Evolutionary conservation across 306 rosid species (phyloP).

Genomic region (Vigna unguiculata): DNA sequence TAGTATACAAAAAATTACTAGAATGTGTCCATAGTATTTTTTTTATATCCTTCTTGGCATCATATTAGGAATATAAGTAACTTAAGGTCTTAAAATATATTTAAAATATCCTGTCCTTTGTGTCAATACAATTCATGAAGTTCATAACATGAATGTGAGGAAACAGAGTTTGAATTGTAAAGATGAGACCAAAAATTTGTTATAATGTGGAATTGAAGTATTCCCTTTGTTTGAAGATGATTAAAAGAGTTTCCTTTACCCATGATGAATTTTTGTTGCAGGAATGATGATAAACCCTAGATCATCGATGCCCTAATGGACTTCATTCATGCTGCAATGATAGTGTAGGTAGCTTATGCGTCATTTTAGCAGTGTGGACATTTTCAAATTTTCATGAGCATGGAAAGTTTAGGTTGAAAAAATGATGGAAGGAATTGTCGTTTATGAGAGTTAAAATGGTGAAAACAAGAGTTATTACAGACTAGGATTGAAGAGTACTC

Average conservation of each 20-base stretch:
- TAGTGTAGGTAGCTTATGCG: constrained; percentile 14
- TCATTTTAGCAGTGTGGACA: neutral
- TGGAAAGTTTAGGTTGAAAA: constrained; percentile 33
- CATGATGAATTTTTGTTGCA: neutral
- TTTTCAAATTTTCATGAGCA: constrained; percentile 29
- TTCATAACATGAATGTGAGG: no score
- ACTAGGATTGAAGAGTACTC: constrained; percentile 38
- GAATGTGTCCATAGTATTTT: no score
- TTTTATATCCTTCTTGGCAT: no score
- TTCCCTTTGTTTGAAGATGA: neutral
- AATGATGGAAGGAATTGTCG: constrained; percentile 35
- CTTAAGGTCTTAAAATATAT: no score
- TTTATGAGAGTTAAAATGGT: constrained; percentile 39
- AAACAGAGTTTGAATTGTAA: no score
- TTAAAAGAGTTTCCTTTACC: no score
- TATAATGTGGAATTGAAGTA: neutral
- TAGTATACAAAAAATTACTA: no score
- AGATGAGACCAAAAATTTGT: no score
- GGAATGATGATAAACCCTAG: constrained; percentile 13
- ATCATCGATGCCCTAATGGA: neutral
- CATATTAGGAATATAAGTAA: no score
- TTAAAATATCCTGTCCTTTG: no score
- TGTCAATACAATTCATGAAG: no score
- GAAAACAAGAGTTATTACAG: constrained; percentile 29
- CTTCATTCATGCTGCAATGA: constrained; percentile 21